Evolutionary conservation across 352 stramenopile genomes (phyloP).

Genomic region (Globisporangium canariense): DNA sequence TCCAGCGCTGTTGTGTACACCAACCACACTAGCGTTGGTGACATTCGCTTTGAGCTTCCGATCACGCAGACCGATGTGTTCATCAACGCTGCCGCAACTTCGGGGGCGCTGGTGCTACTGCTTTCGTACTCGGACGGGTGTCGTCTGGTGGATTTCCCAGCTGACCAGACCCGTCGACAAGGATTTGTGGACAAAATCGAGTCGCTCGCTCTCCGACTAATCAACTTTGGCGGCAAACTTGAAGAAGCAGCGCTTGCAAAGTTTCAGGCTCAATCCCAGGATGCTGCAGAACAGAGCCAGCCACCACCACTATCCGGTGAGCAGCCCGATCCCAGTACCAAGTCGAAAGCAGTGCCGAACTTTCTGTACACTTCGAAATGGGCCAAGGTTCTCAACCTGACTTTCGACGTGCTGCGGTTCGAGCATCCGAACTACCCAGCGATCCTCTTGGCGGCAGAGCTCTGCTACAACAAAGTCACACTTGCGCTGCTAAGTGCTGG

Average conservation of each 20-base stretch:
- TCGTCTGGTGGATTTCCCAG: slow-evolving; percentile 21
- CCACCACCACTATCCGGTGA: not conserved
- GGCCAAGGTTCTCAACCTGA: slow-evolving; percentile 44
- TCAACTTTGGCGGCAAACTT: slow-evolving; percentile 12
- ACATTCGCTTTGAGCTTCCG: not conserved
- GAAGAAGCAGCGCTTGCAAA: not conserved
- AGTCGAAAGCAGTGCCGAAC: not conserved
- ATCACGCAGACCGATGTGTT: slow-evolving; percentile 34
- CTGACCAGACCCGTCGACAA: slow-evolving; percentile 13
- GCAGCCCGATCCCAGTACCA: not conserved
- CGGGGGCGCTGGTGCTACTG: slow-evolving; percentile 38
- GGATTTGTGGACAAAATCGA: slow-evolving; percentile 22
- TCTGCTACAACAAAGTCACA: slow-evolving; percentile 29
- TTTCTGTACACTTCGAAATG: slow-evolving; percentile 29
- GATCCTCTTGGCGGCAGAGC: slow-evolving; percentile 52
- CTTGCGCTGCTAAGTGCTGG: slow-evolving; percentile 36
- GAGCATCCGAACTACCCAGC: slow-evolving; percentile 44
- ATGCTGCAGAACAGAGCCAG: not conserved
- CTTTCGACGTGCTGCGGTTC: slow-evolving; percentile 42
- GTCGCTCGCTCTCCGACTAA: slow-evolving; percentile 29
- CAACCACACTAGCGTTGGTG: not conserved
- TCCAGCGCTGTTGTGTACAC: slow-evolving; percentile 12
- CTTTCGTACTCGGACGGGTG: slow-evolving; percentile 39
- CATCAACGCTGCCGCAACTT: slow-evolving; percentile 32
- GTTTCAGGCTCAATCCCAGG: not conserved